These are phyloP conservation scores for Ophiostoma piceae DNA, from an alignment of 2,329 filamentous ascomycete species.

Conservation along the genomic window DNA sequence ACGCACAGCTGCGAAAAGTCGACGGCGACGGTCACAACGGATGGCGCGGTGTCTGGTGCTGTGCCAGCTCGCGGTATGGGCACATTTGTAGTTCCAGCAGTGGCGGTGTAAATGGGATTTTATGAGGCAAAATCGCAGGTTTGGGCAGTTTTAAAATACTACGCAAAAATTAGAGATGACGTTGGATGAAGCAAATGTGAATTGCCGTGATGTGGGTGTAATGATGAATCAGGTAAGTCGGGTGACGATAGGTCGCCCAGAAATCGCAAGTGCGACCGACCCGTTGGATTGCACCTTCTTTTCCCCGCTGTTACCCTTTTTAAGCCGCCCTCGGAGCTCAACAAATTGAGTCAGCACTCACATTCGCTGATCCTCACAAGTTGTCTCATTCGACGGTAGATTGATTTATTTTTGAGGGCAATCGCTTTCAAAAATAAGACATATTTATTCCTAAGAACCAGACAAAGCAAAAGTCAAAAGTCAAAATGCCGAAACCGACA, in stretches of 20 bases:
- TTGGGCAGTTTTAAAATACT: too few species aligned
- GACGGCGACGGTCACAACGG: constrained; percentile 26
- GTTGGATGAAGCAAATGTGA: not conserved
- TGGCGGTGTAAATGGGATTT: not conserved
- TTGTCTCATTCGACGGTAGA: not conserved
- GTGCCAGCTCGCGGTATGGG: not conserved
- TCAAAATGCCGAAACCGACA: constrained; percentile 16
- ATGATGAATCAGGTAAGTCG: not conserved
- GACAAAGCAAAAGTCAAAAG: too few species aligned
- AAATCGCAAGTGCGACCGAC: constrained; percentile 8
- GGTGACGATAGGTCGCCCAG: not conserved
- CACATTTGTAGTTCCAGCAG: not conserved
- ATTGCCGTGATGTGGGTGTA: not conserved
- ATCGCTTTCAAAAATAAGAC: too few species aligned
- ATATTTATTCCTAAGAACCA: too few species aligned
- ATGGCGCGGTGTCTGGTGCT: constrained; percentile 19
- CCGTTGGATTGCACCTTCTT: not conserved
- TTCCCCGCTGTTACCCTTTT: constrained; percentile 13
- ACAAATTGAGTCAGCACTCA: constrained; percentile 9
- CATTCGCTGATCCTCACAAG: not conserved
- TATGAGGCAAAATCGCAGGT: not conserved
- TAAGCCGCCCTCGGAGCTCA: constrained; percentile 21
- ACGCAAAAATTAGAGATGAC: not conserved
- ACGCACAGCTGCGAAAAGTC: constrained; percentile 29
- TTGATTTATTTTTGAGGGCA: not conserved